Base-by-base conservation (phyloP, 164 flowering plant species). In the Chimonanthus praecox region DNA sequence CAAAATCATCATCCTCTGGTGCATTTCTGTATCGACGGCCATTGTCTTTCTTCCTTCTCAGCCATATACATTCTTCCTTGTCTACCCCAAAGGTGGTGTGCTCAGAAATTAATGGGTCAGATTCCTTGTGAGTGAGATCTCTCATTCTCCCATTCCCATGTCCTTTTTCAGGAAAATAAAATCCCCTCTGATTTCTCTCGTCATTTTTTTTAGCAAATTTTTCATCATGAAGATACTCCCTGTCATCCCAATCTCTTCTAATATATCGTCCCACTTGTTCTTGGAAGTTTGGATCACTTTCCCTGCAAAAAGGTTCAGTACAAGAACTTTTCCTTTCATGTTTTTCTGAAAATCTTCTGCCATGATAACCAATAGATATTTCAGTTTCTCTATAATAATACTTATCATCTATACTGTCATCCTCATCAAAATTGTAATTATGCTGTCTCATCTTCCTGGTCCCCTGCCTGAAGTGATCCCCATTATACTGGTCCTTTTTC, bases 191-290 rank as follows among this genome's bases (percentile, higher is more conserved):
- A 63, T 47, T 50, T 49, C 54, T 50, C 64, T 76, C 74, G 72
- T 69, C 70, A 50, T 61, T 78, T 49, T 64, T 74, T 43, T 63
- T 64, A 58, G 70, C 45, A 64, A 47, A 49, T 48, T 76, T 76
- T 75, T 73, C 71, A 67, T 78, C 78, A 68, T 48, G 49, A 74
- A 71, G 61, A 75, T 68, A 58, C 47, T 76, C 80, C 64, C 74
- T 72, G 73, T 73, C 82, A 75, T 75, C 72, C 73, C 74, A 65
- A 50, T 71, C 74, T 61, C 76, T 78, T 68, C 77, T 79, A 49
- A 47, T 43, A 79, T 15, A 65, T 45, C 70, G 72, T 63, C 71
- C 75, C 58, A 11, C 69, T 54, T 78, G 73, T 21, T 78, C 79
- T 71, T 69, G 73, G 49, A 54, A 73, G 64, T 70, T 74, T 33